Conservation (phyloP, 176 grass and related monocot genomes). For the Triticum urartu region DNA sequence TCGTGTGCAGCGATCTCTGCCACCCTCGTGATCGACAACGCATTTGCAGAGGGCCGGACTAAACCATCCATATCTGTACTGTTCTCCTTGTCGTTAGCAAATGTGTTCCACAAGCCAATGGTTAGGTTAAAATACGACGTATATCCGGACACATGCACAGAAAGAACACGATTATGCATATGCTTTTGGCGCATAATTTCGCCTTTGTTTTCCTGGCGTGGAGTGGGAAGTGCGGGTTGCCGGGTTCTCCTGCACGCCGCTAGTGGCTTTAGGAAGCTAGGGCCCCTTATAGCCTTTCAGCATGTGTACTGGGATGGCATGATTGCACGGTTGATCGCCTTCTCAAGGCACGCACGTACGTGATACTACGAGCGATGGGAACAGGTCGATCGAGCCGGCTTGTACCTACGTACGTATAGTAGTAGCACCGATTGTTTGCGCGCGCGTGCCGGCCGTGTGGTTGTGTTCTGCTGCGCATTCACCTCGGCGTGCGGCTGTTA, state of each 20-base stretch:
- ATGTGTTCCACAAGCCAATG: neutral
- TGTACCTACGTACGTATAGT: neutral
- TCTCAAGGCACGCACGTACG: constrained; percentile 9
- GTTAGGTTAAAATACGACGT: neutral
- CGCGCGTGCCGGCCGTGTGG: no score
- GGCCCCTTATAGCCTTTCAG: constrained; percentile 18
- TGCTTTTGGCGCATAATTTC: neutral
- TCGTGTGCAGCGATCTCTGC: neutral
- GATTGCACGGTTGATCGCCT: constrained; percentile 42
- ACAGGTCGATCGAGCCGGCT: neutral
- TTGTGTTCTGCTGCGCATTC: no score
- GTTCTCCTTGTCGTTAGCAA: neutral
- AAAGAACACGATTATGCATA: neutral
- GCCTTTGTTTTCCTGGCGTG: neutral
- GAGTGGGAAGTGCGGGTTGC: constrained; percentile 8
- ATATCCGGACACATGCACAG: neutral
- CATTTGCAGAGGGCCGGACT: neutral
- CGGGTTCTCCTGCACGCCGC: constrained; percentile 24
- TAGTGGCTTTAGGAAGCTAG: constrained; percentile 25
- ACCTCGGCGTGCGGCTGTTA: neutral
- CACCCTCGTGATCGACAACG: neutral
- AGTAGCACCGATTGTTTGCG: no score
- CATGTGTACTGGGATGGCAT: constrained; percentile 28
- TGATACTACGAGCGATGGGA: neutral
- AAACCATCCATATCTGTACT: neutral